Evolutionary conservation across 2,329 filamentous ascomycete genomes (phyloP), one percentile per base, ranked within the genome.

Genomic region (Beauveria asiatica): DNA sequence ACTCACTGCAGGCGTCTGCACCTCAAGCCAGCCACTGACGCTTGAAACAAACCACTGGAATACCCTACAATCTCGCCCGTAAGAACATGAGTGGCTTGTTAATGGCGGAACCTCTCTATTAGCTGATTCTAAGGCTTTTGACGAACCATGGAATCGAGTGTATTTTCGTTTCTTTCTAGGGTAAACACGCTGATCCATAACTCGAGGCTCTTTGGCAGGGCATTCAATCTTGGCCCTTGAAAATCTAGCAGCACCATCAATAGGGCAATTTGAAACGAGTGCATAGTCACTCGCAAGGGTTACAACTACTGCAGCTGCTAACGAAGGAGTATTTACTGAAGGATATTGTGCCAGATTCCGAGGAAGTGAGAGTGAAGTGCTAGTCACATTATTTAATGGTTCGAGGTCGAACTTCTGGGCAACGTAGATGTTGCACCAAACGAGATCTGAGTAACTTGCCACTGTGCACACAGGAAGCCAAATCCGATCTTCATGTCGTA

Each of bases 31-130:
- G 19, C 57, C 57, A 2, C 52, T 37, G 7, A 30, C 39, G 8
- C 6, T 23, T 4, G 63, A 57, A 19, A 65, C 2, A 23, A 58
- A 45, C 60, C 60, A 62, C 23, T 51, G 54, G 50, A 45, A 16
- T 69, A 69, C 0, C 67, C 67, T 2, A 67, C 66, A 1, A 68
- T 63, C 3, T 65, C 62, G 17, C 65, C 65, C 0, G 66, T 66
- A 3, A 55, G 61, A 1, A 19, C 44, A n/a, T 66, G 51, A 1
- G 66, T 48, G 7, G 67, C 50, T 10, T 64, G 65, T 27, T 66
- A 63, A 25, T 68, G 65, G 30, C 67, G 59, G 17, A 64, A 42
- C 46, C 65, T 62, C 0, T 62, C 52, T 6, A 58, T 63, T 4
- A 67, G 57, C 7, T 67, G 39, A 5, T 64, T 64, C 23, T 64